Base-by-base conservation (phyloP, 192 early-diverging fungal genomes). In the Spizellomyces punctatus region DNA sequence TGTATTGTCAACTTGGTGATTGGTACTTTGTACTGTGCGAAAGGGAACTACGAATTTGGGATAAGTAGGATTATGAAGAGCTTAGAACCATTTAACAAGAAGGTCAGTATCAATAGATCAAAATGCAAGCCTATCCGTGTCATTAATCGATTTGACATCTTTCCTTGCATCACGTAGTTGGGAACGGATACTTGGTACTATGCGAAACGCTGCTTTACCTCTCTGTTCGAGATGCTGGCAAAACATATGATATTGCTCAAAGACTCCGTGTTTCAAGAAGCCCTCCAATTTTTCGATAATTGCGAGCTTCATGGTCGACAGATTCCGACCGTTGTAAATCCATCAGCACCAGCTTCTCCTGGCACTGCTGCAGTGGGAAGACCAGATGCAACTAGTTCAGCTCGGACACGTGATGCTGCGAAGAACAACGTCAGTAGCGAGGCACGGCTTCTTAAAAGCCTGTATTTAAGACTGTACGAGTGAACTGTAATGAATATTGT, bases 101-200 rank as follows among this genome's bases (percentile, higher is more conserved):
- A 89, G 82, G 86, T 88, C 60, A 6, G 63, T 19, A 45, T 9
- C n/a, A 42, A 62, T 6, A 0, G 14, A 19, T 56, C 22, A 22
- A 5, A n/a, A 6, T 19, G 54, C 54, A 22, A 22, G 4, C 22
- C n/a, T 56, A n/a, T 7, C n/a, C 6, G n/a, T 5, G 54, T 22
- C n/a, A 7, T 5, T 4, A 5, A 7, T 56, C 54, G n/a, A 56
- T 19, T 7, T n/a, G 54, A 56, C n/a, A 56, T 7, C n/a, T 16
- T 61, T 60, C 8, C 14, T 6, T 58, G 42, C 9, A 27, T 21
- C 27, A 9, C 10, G 14, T 46, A 89, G 87, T 78, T 89, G 14
- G 87, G 87, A 27, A 89, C 87, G 10, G 87, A 89, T 56, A 89
- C 87, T 7, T 89, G 87, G 87, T 89, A 79, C 74, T 89, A 89